phyloP scores from a whole-genome alignment of 1,284 basidiomycete species.

The Pseudozyma sp. region DNA sequence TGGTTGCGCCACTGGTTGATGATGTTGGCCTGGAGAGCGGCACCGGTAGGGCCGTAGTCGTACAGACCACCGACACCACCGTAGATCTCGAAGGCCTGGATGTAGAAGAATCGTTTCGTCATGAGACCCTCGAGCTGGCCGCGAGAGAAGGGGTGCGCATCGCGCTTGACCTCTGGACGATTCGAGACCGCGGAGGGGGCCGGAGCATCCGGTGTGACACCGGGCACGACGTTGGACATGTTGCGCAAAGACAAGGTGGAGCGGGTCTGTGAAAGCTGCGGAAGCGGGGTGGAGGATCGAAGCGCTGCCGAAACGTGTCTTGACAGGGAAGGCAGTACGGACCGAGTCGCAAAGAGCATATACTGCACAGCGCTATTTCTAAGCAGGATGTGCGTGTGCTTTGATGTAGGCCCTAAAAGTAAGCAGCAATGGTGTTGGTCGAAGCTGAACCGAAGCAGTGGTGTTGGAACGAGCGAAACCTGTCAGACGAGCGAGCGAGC shows the following conservation, averaged over 20 bases:
- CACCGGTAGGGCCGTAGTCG: constrained; percentile 82
- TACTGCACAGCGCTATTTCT: constrained; percentile 3
- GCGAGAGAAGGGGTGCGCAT: constrained; percentile 89
- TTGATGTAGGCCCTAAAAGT: too few species aligned
- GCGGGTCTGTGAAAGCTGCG: neutral
- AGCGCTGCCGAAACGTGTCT: constrained; percentile 26
- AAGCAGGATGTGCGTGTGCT: neutral
- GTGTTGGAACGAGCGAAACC: neutral
- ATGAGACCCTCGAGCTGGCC: constrained; percentile 85
- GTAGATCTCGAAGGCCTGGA: constrained; percentile 98
- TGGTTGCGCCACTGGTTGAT: constrained; percentile 96
- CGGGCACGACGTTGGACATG: constrained; percentile 41
- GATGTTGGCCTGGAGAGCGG: constrained; percentile 95
- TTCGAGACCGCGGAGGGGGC: constrained; percentile 48
- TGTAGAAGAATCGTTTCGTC: constrained; percentile 95
- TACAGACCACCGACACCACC: constrained; percentile 92
- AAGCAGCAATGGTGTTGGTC: constrained; percentile 8
- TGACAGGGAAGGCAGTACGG: constrained; percentile 29
- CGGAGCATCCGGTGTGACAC: constrained; percentile 38
- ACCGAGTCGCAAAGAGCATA: constrained; percentile 41
- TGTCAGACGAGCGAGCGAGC: neutral
- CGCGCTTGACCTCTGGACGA: constrained; percentile 59
- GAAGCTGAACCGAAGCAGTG: constrained; percentile 1
- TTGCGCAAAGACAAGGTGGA: constrained; percentile 12
- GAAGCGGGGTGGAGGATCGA: constrained; percentile 4